A percentile compares a stretch with the other conserved stretches of the same genome.
phyloP scores from a whole-genome alignment of 2,329 filamentous ascomycete genomes.

The Hymenotorrendiella dingleyae region DNA sequence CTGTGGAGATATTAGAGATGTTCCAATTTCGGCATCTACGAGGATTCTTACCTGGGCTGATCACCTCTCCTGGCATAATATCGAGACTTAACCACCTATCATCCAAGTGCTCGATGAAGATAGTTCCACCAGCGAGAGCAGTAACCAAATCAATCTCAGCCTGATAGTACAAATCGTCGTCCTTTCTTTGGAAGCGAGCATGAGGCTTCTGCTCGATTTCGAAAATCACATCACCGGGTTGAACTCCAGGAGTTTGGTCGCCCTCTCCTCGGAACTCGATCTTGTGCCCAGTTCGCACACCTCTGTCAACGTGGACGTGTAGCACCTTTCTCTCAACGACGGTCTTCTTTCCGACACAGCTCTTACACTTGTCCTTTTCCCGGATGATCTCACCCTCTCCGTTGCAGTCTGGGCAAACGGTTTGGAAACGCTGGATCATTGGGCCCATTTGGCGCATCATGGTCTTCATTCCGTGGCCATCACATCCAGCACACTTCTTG shows the following conservation, averaged over 20 bases:
- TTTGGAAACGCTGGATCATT: constrained; percentile 99
- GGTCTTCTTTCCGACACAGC: constrained; percentile 96
- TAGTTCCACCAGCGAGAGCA: constrained; percentile 82
- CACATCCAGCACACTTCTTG: constrained; percentile 83
- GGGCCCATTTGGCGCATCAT: constrained; percentile 99
- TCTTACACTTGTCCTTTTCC: constrained; percentile 97
- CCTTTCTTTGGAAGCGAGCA: constrained; percentile 86
- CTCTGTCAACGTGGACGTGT: constrained; percentile 94
- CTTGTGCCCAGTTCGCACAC: constrained; percentile 89
- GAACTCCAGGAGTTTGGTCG: constrained; percentile 87
- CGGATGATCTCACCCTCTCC: constrained; percentile 96
- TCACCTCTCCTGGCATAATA: constrained; percentile 89
- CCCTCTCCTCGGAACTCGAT: constrained; percentile 96
- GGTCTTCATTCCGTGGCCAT: constrained; percentile 96
- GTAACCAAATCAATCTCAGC: constrained; percentile 95
- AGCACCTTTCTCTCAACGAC: constrained; percentile 95
- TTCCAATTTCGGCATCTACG: constrained; percentile 10
- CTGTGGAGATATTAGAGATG: constrained; percentile 41
- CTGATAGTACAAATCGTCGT: constrained; percentile 92
- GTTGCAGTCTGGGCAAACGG: constrained; percentile 95
- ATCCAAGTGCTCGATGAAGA: constrained; percentile 94
- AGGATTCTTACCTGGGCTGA: constrained; percentile 68
- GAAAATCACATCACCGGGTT: constrained; percentile 94
- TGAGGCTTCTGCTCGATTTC: constrained; percentile 99
- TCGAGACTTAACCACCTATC: constrained; percentile 94